Evolutionary conservation across 768 basidiomycete species (phyloP).

Genomic region (Lactarius indigo): DNA sequence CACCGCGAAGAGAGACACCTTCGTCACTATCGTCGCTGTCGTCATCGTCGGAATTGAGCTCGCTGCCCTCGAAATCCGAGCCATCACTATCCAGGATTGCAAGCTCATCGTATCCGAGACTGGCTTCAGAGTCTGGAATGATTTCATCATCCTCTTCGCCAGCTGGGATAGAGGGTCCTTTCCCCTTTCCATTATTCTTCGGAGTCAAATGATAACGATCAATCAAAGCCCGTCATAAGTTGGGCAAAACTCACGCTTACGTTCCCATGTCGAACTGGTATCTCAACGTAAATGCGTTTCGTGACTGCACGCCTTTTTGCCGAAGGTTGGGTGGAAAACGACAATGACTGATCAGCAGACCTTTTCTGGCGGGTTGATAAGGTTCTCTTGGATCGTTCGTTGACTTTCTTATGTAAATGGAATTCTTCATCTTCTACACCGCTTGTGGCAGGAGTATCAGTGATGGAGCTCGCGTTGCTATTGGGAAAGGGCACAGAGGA

Average conservation of each 20-base stretch:
- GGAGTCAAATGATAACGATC: conserved; percentile 12
- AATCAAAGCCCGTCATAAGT: background rate
- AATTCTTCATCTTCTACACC: conserved; percentile 19
- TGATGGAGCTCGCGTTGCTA: conserved; percentile 20
- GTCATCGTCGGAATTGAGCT: conserved; percentile 42
- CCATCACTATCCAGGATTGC: conserved; percentile 29
- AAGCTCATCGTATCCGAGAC: conserved; percentile 29
- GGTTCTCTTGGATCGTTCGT: conserved; percentile 19
- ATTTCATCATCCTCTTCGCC: conserved; percentile 9
- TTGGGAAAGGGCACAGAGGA: conserved; percentile 18
- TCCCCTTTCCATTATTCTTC: conserved; percentile 24
- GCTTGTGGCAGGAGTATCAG: conserved; percentile 20
- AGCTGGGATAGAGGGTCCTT: background rate
- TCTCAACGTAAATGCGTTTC: conserved; percentile 28
- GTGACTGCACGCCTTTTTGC: conserved; percentile 27
- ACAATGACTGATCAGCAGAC: conserved; percentile 34
- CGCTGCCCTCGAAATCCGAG: conserved; percentile 40
- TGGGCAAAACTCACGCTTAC: conserved; percentile 24
- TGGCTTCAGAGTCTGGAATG: conserved; percentile 53
- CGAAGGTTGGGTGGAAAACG: conserved; percentile 19
- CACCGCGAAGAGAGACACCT: background rate
- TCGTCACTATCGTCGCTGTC: conserved; percentile 18
- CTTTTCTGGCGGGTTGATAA: conserved; percentile 20
- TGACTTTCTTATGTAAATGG: conserved; percentile 31
- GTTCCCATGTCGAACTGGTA: conserved; percentile 14